phyloP scores from a whole-genome alignment of 129 eudicot genomes.

The Lonicera japonica region DNA sequence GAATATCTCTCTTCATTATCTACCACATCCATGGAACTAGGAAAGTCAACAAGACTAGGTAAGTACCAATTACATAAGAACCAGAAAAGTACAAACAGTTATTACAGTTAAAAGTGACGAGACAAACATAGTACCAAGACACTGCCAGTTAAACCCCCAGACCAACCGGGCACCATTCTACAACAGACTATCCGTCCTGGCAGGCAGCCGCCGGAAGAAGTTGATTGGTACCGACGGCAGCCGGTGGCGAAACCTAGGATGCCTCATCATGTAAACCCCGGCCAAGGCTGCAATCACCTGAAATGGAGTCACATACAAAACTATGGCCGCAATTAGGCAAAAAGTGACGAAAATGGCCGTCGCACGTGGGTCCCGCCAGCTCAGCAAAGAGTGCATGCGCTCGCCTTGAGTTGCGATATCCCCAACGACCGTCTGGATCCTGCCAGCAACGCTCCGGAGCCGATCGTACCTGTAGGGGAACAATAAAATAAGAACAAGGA shows the following conservation, averaged over 20 bases:
- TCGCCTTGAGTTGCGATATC: slow-evolving; percentile 96
- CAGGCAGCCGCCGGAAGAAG: slow-evolving; percentile 92
- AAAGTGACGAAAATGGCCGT: slow-evolving; percentile 71
- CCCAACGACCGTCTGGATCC: slow-evolving; percentile 87
- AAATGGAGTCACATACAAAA: slow-evolving; percentile 79
- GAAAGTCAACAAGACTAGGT: neutral
- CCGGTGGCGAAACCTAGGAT: slow-evolving; percentile 85
- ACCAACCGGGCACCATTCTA: slow-evolving; percentile 5
- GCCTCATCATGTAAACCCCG: slow-evolving; percentile 87
- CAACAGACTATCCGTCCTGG: slow-evolving; percentile 94
- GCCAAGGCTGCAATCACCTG: slow-evolving; percentile 77
- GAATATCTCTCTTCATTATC: neutral
- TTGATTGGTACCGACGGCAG: slow-evolving; percentile 74
- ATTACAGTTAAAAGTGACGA: neutral
- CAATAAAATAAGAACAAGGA: too few species aligned
- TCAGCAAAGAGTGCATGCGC: slow-evolving; percentile 75
- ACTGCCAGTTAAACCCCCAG: neutral
- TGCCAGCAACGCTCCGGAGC: slow-evolving; percentile 82
- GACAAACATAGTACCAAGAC: neutral
- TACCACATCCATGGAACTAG: neutral
- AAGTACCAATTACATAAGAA: too few species aligned
- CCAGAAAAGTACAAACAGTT: neutral
- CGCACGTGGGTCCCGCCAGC: slow-evolving; percentile 99
- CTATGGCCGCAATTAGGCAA: slow-evolving; percentile 75
- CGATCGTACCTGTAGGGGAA: too few species aligned